phyloP scores from a whole-genome alignment of 1,284 basidiomycete genomes.

The Tetrapyrgos nigripes region DNA sequence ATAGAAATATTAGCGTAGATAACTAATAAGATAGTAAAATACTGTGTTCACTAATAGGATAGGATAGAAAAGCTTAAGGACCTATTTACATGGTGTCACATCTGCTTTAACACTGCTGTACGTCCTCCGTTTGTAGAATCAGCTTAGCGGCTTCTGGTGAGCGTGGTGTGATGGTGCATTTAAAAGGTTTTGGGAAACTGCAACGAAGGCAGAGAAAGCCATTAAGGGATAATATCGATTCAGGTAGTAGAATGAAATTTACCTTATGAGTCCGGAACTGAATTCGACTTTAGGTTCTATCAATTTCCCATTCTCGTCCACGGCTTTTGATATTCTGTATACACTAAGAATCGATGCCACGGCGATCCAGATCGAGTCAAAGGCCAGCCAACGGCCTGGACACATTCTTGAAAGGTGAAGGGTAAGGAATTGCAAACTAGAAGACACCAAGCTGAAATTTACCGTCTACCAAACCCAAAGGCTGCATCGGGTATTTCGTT shows the following conservation, averaged over 20 bases:
- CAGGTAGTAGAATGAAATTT: not conserved
- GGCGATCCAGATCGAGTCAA: constrained; percentile 54
- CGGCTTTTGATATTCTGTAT: constrained; percentile 46
- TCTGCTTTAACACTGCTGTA: too few relatives aligned
- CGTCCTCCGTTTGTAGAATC: constrained; percentile 35
- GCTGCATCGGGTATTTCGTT: constrained; percentile 40
- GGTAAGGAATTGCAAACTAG: not conserved
- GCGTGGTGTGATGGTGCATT: constrained; percentile 47
- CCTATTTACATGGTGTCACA: too few relatives aligned
- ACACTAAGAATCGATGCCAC: constrained; percentile 51
- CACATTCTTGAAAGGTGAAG: constrained; percentile 39
- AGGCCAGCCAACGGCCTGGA: constrained; percentile 52
- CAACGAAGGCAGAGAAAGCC: not conserved
- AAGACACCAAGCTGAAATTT: constrained; percentile 7
- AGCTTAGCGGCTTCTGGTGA: constrained; percentile 36
- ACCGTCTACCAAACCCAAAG: constrained; percentile 53
- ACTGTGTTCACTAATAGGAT: too few relatives aligned
- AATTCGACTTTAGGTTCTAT: constrained; percentile 48
- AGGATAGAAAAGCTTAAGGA: too few relatives aligned
- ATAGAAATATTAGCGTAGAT: not conserved
- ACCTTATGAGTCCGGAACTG: constrained; percentile 52
- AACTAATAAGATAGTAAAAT: not conserved
- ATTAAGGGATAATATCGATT: not conserved
- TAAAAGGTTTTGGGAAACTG: constrained; percentile 48
- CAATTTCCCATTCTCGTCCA: constrained; percentile 46